These are phyloP conservation scores for Neurospora africana DNA, from an alignment of 495 filamentous ascomycete genomes.

Conservation along the genomic window DNA sequence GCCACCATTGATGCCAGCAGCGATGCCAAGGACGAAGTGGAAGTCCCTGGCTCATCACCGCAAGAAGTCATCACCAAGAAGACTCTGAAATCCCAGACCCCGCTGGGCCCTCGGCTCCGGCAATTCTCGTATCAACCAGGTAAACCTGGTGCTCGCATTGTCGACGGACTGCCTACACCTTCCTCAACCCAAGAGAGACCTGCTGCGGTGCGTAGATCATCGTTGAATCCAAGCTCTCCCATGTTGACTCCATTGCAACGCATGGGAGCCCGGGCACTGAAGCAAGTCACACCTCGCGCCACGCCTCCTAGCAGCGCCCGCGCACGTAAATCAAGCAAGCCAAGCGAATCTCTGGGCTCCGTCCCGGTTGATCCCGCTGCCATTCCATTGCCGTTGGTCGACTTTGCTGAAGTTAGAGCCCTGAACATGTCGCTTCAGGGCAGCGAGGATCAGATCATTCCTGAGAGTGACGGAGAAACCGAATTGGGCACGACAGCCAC, in stretches of 20 bases:
- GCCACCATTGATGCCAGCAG: background rate
- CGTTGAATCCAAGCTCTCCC: conserved; percentile 11
- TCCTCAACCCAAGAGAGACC: conserved; percentile 20
- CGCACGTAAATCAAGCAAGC: conserved; percentile 24
- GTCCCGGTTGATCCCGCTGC: conserved; percentile 30
- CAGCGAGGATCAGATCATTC: conserved; percentile 68
- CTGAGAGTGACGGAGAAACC: conserved; percentile 55
- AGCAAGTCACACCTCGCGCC: conserved; percentile 17
- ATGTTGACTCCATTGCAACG: conserved; percentile 36
- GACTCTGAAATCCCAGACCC: conserved; percentile 5
- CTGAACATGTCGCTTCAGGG: conserved; percentile 35
- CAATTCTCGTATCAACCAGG: conserved; percentile 17
- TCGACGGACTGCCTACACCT: conserved; percentile 23
- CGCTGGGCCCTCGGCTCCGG: conserved; percentile 7
- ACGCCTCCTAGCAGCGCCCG: conserved; percentile 22
- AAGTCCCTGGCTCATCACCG: conserved; percentile 21
- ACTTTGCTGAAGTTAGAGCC: conserved; percentile 29
- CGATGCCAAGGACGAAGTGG: conserved; percentile 9
- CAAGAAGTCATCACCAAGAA: background rate
- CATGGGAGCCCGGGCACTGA: conserved; percentile 34
- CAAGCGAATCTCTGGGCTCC: conserved; percentile 11
- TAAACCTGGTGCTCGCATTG: conserved; percentile 10
- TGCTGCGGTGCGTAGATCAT: conserved; percentile 17
- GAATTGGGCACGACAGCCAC: conserved; percentile 24
- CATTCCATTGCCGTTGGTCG: conserved; percentile 31